These are phyloP conservation scores for Macrotyloma uniflorum DNA, from an alignment of 306 rosid species.

Conservation along the genomic window DNA sequence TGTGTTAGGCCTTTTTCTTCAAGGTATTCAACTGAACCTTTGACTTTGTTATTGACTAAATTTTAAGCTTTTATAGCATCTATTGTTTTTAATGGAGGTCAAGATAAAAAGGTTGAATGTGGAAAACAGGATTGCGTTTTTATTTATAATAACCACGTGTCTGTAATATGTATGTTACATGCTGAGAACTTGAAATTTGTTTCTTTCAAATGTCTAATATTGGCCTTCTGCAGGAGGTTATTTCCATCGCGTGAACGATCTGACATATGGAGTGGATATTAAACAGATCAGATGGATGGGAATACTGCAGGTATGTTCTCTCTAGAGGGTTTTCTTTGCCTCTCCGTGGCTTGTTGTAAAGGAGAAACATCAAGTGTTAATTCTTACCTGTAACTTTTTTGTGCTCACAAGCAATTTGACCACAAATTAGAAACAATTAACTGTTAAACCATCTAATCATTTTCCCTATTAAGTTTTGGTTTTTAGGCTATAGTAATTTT, in stretches of 20 bases:
- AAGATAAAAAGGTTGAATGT: not conserved
- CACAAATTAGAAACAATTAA: not conserved
- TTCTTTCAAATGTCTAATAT: slow-evolving; percentile 24
- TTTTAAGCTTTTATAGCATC: slow-evolving; percentile 14
- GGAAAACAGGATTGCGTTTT: not conserved
- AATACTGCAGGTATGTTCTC: slow-evolving; percentile 70
- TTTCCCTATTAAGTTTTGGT: not conserved
- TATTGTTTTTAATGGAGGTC: not conserved
- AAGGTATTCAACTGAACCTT: slow-evolving; percentile 57
- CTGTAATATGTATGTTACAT: not conserved
- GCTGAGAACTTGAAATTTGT: not conserved
- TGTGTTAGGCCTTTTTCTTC: slow-evolving; percentile 83
- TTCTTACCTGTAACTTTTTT: not conserved
- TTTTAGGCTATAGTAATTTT: not conserved
- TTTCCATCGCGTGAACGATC: slow-evolving; percentile 72
- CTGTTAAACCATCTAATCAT: not conserved
- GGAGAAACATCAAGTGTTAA: not conserved
- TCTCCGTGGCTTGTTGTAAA: not conserved
- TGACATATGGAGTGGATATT: slow-evolving; percentile 91
- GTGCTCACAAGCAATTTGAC: slow-evolving; percentile 18
- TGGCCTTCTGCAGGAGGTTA: slow-evolving; percentile 70
- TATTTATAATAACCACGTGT: not conserved
- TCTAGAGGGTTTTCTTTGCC: not conserved
- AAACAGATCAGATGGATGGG: slow-evolving; percentile 82
- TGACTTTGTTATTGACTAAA: slow-evolving; percentile 10